Percentiles rank a stretch among this genome's conserved stretches.
Conservation (phyloP, 2,329 filamentous ascomycete species). For the Magnaporthiopsis incrustans region DNA sequence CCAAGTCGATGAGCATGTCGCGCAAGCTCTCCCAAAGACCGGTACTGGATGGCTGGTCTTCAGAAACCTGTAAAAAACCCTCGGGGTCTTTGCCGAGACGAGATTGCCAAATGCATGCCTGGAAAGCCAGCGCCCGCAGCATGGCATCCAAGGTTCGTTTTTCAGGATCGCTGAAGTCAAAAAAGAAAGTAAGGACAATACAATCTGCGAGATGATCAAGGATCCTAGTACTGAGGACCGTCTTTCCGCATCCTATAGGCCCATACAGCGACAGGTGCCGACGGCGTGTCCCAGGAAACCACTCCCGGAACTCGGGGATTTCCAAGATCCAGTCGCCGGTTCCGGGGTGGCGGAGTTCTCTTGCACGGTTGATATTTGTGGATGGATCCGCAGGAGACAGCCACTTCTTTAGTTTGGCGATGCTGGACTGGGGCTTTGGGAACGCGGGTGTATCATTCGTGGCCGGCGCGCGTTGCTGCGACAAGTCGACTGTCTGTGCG, state of each 20-base stretch:
- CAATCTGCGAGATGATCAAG: background rate
- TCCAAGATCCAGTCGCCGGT: background rate
- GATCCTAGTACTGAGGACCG: background rate
- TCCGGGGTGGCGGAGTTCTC: background rate
- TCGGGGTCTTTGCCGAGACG: no score
- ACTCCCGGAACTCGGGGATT: background rate
- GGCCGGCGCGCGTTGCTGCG: background rate
- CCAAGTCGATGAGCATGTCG: background rate
- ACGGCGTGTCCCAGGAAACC: background rate
- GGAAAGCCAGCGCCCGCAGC: background rate
- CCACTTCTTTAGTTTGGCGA: background rate
- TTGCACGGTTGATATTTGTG: background rate
- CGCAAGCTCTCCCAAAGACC: background rate
- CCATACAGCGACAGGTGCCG: background rate
- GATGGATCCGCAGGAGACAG: slow-evolving; percentile 2
- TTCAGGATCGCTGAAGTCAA: background rate
- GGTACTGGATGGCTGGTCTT: background rate
- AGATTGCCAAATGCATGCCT: no score
- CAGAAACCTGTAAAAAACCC: no score
- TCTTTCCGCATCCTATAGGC: background rate
- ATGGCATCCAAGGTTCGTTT: background rate
- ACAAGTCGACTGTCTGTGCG: no score
- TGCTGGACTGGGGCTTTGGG: no score
- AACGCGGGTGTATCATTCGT: background rate
- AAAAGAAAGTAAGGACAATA: background rate